Base-by-base conservation (phyloP, 2,329 filamentous ascomycete genomes). In the Juglanconis sp. region DNA sequence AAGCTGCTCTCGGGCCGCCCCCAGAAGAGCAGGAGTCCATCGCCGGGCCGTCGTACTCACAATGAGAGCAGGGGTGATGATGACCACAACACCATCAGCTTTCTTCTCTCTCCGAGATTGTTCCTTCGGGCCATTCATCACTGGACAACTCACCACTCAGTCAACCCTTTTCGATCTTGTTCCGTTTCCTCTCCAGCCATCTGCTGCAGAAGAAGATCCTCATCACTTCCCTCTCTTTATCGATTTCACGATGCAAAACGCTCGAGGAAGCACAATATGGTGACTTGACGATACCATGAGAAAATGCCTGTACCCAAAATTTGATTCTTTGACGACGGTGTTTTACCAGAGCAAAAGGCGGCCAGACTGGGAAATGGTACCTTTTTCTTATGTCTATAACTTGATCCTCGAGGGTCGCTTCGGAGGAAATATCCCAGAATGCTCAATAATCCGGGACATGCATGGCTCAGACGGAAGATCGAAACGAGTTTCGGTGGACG, bases 341-440 rank as follows among this genome's bases (percentile, higher is more conserved):
- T 53, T 30, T 38, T 42, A 53, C 13, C 5, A 40, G n/a, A 46
- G 42, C 40, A 31, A 49, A 46, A 24, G 44, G 46, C 35, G 46
- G 54, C 34, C 46, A 57, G 54, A 57, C 34, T 57, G 54, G 34
- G n/a, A 17, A 42, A 50, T 50, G 54, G 51, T 57, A 57, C 46
- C 54, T 35, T 30, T 40, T 42, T 50, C 24, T 30, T 50, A 42
- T 49, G 11, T 47, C 10, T 30, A 31, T 36, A 9, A 10, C 24
- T 48, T 24, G 10, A 4, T 31, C 9, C 34, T 13, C 30, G 9
- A 34, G 17, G 17, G 9, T 7, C 5, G 31, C 30, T 4, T 5
- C 8, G 36, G 13, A 44, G 38, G 32, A 42, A 42, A 15, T 46
- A 34, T 5, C 30, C 30, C 52, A n/a, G n/a, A n/a, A n/a, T n/a